A percentile compares a stretch with the other conserved stretches of the same genome.
phyloP scores from a whole-genome alignment of 768 basidiomycete species.

The Boletus eberwhitei region DNA sequence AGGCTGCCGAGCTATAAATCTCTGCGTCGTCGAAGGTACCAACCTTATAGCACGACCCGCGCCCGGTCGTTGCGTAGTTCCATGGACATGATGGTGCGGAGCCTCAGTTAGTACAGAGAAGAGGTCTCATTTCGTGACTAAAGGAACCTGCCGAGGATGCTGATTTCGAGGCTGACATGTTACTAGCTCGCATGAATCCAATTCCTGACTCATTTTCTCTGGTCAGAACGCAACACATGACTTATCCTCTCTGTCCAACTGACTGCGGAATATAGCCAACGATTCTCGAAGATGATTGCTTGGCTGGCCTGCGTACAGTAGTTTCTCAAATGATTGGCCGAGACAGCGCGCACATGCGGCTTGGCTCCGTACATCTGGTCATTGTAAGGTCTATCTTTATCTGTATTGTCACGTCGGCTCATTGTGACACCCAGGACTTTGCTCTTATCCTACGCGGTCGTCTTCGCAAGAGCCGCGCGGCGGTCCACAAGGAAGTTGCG shows the following conservation, averaged over 20 bases:
- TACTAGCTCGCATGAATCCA: neutral
- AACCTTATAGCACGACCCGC: constrained; percentile 17
- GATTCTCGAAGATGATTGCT: constrained; percentile 20
- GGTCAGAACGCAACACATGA: constrained; percentile 6
- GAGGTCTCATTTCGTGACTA: constrained; percentile 3
- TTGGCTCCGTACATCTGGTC: constrained; percentile 20
- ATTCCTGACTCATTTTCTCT: constrained; percentile 8
- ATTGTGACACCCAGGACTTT: constrained; percentile 20
- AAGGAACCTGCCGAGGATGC: constrained; percentile 15
- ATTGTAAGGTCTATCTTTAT: constrained; percentile 12
- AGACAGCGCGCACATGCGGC: constrained; percentile 5
- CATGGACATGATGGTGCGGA: constrained; percentile 11
- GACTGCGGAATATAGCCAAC: constrained; percentile 5
- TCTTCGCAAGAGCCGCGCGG: constrained; percentile 1
- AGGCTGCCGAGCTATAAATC: constrained; percentile 24
- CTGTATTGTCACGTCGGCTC: neutral
- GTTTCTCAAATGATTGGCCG: constrained; percentile 20
- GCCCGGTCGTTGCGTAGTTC: neutral
- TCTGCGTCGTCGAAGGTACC: constrained; percentile 18
- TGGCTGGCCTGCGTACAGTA: constrained; percentile 16
- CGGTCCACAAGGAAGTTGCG: neutral
- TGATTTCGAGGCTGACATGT: constrained; percentile 4
- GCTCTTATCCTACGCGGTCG: constrained; percentile 16
- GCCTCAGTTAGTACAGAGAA: neutral
- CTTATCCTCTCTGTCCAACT: neutral